Conservation (phyloP, 768 basidiomycete species). For the Ephemerocybe angulata region DNA sequence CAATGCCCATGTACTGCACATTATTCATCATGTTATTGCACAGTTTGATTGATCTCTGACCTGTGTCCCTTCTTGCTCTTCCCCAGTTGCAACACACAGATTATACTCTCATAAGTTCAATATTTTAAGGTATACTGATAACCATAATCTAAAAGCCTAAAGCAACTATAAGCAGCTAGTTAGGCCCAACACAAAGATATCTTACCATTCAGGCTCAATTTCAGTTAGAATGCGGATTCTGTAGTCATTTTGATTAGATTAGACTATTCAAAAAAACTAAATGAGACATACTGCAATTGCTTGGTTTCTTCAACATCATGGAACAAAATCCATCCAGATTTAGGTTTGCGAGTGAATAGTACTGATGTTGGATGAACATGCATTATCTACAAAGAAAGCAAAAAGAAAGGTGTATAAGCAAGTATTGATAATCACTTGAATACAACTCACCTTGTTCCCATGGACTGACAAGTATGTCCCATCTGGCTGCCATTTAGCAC, state of each 20-base stretch:
- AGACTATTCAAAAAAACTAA: neutral
- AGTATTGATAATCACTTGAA: neutral
- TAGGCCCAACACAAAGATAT: neutral
- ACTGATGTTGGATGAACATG: slow-evolving; percentile 94
- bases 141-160: slow-evolving; percentile 35
- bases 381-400: slow-evolving; percentile 50
- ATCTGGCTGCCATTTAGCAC: slow-evolving; percentile 86
- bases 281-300: slow-evolving; percentile 70
- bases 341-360: slow-evolving; percentile 87
- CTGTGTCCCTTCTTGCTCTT: no score
- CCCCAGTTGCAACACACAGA: no score
- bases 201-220: slow-evolving; percentile 90
- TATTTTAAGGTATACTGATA: slow-evolving; percentile 21
- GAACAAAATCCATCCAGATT: slow-evolving; percentile 89
- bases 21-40: no score
- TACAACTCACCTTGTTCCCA: slow-evolving; percentile 67
- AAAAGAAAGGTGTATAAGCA: slow-evolving; percentile 2
- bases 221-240: slow-evolving; percentile 93
- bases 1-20: no score
- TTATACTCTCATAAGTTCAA: no score
- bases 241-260: slow-evolving; percentile 19
- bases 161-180: neutral
- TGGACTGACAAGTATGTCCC: slow-evolving; percentile 89
- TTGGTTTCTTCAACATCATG: slow-evolving; percentile 97
- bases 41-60: no score